Evolutionary conservation across 768 basidiomycete species (phyloP), one percentile per base, ranked within the genome.

Genomic region (Pisolithus marmoratus): DNA sequence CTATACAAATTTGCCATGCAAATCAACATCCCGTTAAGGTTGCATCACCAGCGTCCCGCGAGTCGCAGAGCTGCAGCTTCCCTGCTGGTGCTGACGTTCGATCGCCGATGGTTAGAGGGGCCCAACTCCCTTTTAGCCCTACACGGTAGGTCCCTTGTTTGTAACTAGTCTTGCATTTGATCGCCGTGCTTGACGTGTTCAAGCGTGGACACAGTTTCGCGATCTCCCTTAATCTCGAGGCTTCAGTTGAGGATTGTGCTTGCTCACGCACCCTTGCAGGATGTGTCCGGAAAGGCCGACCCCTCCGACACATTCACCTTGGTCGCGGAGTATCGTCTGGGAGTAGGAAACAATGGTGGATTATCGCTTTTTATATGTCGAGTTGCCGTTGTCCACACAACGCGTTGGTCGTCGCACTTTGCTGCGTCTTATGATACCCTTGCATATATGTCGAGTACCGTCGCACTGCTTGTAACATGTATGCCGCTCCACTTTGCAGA

Each of bases 201-300:
- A 58, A 51, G 52, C 17, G 50, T 40, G 14, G 34, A 34, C 34
- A 15, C 14, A 14, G 34, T 34, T 34, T 5, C 34, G 34, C 48
- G 53, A 9, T 50, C 20, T 36, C 53, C 54, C 59, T 50, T 47
- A 58, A 54, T 53, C 52, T 58, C 31, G 54, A 23, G 46, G 46
- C 60, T 46, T 43, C 42, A 9, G 44, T 64, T 34, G 34, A 34
- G 34, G 51, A 56, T 49, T 41, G 50, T 55, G 38, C 46, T 61
- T 50, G 51, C 64, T 60, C 54, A 64, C 50, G 34, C 38, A 9
- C 50, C 54, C 57, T 51, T 47, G 51, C 46, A 65, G 64, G 53
- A 57, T 42, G 50, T 47, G 22, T 12, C 65, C 67, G 50, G 67
- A 54, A 29, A 57, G 66, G 26, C 65, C 67, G 3, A 58, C 67